Base-by-base conservation (phyloP, 164 flowering plant genomes). In the Chimonanthus salicifolius region DNA sequence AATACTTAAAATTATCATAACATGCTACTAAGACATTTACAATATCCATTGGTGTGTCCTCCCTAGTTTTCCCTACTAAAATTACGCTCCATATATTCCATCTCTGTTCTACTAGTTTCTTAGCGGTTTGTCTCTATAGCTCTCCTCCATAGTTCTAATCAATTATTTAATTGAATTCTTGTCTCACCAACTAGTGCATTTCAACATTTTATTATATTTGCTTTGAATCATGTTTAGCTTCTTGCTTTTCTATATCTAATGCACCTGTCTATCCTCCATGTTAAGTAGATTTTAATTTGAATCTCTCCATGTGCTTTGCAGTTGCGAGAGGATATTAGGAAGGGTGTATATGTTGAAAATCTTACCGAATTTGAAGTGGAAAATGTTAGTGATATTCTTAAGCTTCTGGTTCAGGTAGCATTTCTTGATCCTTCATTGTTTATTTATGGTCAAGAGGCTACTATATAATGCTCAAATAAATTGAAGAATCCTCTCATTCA, bases 271-370 rank as follows among this genome's bases (percentile, higher is more conserved):
- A 54, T 54, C 60, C 60, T n/a, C 16, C 16, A 54, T 54, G 16
- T 44, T 45, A 44, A 11, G 6, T 10, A 44, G 46, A 45, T 44
- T 11, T 66, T 11, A 43, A 44, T 45, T 66, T 66, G 68, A 66
- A 44, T 46, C 47, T 47, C 65, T 75, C 7, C 7, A 51, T 77
- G 20, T 64, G 68, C 47, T 65, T 70, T 79, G 68, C 70, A 96
- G 99, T 81, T 96, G 43, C 88, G 99, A 49, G 99, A 96, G 84
- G 99, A 96, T 83, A 81, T 80, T 51, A 85, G 83, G 73, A 91
- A 86, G 66, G 99, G 99, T 73, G 97, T 96, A 2, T 96, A 94
- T 79, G 99, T 94, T 50, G 99, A 94, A 81, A 96, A 94, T 80
- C 89, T 94, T 3, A 82, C 99, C n/a, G 96, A 94, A 76, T 87